Percentiles rank a stretch among this genome's conserved stretches.
Evolutionary conservation across 768 basidiomycete species (phyloP).

Genomic region (Trametes cinnabarina): DNA sequence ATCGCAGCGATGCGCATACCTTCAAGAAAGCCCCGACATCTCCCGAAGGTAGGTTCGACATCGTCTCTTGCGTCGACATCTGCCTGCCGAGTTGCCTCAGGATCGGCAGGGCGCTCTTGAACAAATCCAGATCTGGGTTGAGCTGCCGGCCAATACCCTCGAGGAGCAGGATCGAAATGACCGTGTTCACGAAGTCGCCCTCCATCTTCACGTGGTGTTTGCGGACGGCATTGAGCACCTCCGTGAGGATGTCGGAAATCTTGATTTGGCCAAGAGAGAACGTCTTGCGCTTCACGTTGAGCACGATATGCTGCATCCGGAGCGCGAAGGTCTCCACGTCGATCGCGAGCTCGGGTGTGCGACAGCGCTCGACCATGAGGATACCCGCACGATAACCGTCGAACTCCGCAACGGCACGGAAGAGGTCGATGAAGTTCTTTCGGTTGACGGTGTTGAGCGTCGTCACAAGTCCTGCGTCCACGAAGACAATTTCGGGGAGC

Average conservation of each 20-base stretch:
- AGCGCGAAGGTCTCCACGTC: constrained; percentile 95
- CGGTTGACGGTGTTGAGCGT: constrained; percentile 81
- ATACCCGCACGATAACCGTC: constrained; percentile 95
- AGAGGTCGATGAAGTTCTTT: constrained; percentile 93
- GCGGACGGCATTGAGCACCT: constrained; percentile 83
- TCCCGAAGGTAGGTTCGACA: constrained; percentile 60
- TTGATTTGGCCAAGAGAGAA: constrained; percentile 97
- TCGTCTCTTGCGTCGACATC: constrained; percentile 76
- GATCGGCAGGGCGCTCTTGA: constrained; percentile 94
- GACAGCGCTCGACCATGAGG: constrained; percentile 94
- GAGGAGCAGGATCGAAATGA: constrained; percentile 87
- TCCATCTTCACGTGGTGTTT: constrained; percentile 98
- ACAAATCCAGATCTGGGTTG: constrained; percentile 89
- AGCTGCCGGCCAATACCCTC: constrained; percentile 96
- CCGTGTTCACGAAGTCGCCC: constrained; percentile 97
- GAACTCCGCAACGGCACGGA: constrained; percentile 93
- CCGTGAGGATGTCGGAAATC: constrained; percentile 88
- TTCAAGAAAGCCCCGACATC: constrained; percentile 87
- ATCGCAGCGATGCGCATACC: constrained; percentile 43
- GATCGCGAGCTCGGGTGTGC: constrained; percentile 83
- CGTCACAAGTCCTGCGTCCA: constrained; percentile 94
- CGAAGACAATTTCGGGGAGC: constrained; percentile 91
- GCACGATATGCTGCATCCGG: constrained; percentile 95
- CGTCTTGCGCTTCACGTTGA: constrained; percentile 92
- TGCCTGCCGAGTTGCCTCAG: constrained; percentile 87